A percentile compares a stretch with the other conserved stretches of the same genome.
phyloP scores from a whole-genome alignment of 805 yeast genomes.

The Zygosaccharomyces bailii region DNA sequence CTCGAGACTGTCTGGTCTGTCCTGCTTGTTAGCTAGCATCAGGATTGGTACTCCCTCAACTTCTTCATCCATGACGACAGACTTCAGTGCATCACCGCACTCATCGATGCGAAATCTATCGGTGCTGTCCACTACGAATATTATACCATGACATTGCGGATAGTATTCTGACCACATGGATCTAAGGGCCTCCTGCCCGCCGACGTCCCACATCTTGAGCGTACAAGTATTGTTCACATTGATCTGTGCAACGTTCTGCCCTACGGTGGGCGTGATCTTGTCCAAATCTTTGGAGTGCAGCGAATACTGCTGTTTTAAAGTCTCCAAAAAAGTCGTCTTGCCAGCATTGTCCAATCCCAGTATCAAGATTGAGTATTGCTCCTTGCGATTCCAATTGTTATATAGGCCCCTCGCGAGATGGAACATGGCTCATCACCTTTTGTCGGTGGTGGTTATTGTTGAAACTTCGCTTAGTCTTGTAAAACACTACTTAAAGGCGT shows the following conservation, averaged over 20 bases:
- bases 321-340: slow-evolving; percentile 76
- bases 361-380: slow-evolving; percentile 73
- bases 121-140: slow-evolving; percentile 88
- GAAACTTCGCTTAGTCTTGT: slow-evolving; percentile 6
- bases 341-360: slow-evolving; percentile 96
- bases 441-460: slow-evolving; percentile 1
- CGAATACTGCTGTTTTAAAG: slow-evolving; percentile 53
- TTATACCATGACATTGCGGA: slow-evolving; percentile 81
- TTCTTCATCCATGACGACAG: slow-evolving; percentile 54
- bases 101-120: slow-evolving; percentile 81
- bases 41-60: slow-evolving; percentile 80
- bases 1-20: slow-evolving; percentile 64
- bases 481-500: slow-evolving; percentile 1
- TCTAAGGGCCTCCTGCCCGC: slow-evolving; percentile 87
- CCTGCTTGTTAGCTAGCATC: slow-evolving; percentile 96
- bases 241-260: slow-evolving; percentile 73
- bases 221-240: slow-evolving; percentile 39
- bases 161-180: slow-evolving; percentile 86
- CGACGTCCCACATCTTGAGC: slow-evolving; percentile 92
- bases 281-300: slow-evolving; percentile 49
- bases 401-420: slow-evolving; percentile 64
- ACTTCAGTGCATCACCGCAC: slow-evolving; percentile 61
- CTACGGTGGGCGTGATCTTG: slow-evolving; percentile 86
- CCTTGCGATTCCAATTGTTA: slow-evolving; percentile 53
- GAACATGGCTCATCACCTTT: slow-evolving; percentile 45